phyloP scores from a whole-genome alignment of 225 moss, liverwort and hornwort species.

The Pseudisothecium myosuroides region DNA sequence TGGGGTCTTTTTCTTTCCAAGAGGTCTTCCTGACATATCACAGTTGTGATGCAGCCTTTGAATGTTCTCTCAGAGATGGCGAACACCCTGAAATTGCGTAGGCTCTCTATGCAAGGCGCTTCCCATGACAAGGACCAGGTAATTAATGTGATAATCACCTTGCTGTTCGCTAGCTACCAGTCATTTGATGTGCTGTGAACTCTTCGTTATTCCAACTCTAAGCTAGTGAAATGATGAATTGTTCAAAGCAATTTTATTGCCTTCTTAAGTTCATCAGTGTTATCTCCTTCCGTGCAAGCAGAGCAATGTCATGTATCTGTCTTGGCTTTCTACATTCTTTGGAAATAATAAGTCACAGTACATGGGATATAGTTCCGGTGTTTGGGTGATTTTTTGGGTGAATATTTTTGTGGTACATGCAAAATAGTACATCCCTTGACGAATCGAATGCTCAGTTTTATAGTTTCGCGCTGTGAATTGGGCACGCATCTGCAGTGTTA shows the following conservation, averaged over 20 bases:
- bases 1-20: background rate
- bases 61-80: conserved; percentile 92
- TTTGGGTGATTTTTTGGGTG: background rate
- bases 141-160: background rate
- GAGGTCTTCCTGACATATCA: background rate
- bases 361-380: background rate
- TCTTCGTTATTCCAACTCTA: background rate
- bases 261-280: background rate
- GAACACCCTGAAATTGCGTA: conserved; percentile 73
- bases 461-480: background rate
- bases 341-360: background rate
- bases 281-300: background rate
- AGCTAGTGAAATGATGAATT: background rate
- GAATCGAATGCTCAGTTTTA: background rate
- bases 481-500: background rate
- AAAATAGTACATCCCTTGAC: background rate
- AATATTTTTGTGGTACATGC: background rate
- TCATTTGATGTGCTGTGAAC: background rate
- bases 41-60: conserved; percentile 46
- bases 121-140: conserved; percentile 58
- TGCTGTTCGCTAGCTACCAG: background rate
- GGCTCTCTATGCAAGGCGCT: conserved; percentile 89
- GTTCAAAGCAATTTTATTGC: background rate
- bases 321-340: background rate
- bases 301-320: background rate